Conservation (phyloP, 768 basidiomycete genomes). For the Tylopilus felleus region DNA sequence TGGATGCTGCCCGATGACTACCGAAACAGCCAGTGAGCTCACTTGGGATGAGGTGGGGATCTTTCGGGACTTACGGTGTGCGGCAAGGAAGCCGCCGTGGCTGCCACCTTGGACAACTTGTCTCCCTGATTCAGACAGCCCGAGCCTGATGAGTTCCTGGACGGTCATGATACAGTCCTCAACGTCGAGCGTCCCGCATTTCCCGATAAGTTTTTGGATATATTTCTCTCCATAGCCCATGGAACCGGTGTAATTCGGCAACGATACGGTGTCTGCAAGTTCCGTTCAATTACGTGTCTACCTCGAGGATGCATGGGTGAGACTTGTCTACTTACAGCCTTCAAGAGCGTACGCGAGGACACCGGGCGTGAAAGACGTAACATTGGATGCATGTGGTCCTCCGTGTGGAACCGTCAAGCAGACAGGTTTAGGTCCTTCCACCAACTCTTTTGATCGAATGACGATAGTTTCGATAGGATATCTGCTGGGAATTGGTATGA, state of each 20-base stretch:
- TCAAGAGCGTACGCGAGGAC: constrained; percentile 48
- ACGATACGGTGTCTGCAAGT: constrained; percentile 49
- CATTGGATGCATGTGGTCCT: constrained; percentile 53
- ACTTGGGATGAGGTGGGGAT: neutral
- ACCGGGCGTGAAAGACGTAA: constrained; percentile 45
- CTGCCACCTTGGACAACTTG: constrained; percentile 62
- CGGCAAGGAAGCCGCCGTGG: constrained; percentile 65
- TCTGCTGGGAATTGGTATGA: constrained; percentile 50
- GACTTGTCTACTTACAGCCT: constrained; percentile 49
- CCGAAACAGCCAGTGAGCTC: neutral
- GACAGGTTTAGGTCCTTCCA: constrained; percentile 30
- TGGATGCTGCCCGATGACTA: constrained; percentile 64
- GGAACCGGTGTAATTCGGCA: constrained; percentile 68
- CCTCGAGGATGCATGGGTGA: neutral
- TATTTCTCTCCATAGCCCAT: constrained; percentile 62
- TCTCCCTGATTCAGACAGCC: constrained; percentile 49
- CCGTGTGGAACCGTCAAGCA: constrained; percentile 59
- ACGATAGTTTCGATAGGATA: constrained; percentile 55
- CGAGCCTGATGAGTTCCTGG: constrained; percentile 46
- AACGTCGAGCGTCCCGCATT: constrained; percentile 64
- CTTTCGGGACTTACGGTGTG: constrained; percentile 45
- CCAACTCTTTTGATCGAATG: constrained; percentile 32
- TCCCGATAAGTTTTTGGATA: constrained; percentile 51
- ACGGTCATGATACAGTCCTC: constrained; percentile 58
- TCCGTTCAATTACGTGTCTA: neutral